Evolutionary conservation across 2,329 filamentous ascomycete species (phyloP), one percentile per base, ranked within the genome.

Genomic region (Curvularia sp.): DNA sequence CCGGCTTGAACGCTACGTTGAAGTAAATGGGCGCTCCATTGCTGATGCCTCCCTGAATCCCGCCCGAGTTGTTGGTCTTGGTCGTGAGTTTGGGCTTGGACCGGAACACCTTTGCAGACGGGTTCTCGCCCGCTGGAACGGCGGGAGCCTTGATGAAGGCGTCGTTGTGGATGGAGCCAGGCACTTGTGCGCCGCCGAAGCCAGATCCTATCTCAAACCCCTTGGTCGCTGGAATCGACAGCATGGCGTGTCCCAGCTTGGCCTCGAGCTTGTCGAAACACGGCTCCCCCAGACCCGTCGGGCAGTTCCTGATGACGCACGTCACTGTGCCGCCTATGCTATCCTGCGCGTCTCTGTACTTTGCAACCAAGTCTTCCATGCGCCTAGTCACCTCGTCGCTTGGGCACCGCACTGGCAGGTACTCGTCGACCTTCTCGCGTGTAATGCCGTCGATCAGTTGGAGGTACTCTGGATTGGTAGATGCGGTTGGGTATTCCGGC

Each of bases 251-350:
- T 25, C 87, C 93, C 46, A 99, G 87, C 75, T 86, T 87, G 7
- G 95, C 95, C 82, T 99, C 93, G 43, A 98, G 84, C 82, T 98
- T 98, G 79, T 96, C 92, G 78, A 99, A 98, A 78, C 87, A 91
- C 0, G 94, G 95, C 83, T 98, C 95, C 59, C 95, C 95, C 2
- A 98, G 85, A 0, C 94, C 94, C 39, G 87, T 85, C 27, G 94
- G 95, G 7, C 87, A 87, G 72, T 96, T 94, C 64, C 91, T 87
- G 73, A 98, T 93, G 38, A 98, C 91, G 71, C 94, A 98, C 45
- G 93, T 97, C 18, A 98, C 93, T 12, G 92, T 96, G 60, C 95
- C 95, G 58, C 95, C 95, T 66, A 96, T 97, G 80, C 90, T 94
- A 81, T 98, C 94, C 58, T 92, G 79, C 57, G 83, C 83, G 68